phyloP scores from a whole-genome alignment of 345 rosid species.

The Aethionema arabicum region DNA sequence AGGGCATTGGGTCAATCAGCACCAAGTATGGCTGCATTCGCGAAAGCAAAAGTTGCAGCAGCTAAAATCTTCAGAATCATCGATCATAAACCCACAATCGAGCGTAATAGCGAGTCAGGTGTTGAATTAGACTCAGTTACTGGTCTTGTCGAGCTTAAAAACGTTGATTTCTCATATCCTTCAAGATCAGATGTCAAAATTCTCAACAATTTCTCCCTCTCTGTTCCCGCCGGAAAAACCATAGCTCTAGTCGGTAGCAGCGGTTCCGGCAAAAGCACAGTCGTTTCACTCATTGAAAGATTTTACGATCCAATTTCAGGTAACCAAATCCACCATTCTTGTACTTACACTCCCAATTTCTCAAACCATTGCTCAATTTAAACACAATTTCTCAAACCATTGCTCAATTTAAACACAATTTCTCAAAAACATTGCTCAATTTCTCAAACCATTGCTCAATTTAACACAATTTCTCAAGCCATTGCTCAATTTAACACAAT shows the following conservation, averaged over 20 bases:
- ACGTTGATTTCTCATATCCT: slow-evolving; percentile 84
- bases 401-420: too few relatives aligned
- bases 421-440: too few relatives aligned
- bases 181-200: slow-evolving; percentile 81
- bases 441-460: too few relatives aligned
- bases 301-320: slow-evolving; percentile 93
- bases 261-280: slow-evolving; percentile 97
- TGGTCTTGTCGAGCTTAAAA: slow-evolving; percentile 76
- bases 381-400: too few relatives aligned
- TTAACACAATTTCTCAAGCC: too few relatives aligned
- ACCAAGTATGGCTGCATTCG: slow-evolving; percentile 91
- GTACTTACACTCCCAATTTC: too few relatives aligned
- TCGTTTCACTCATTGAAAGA: slow-evolving; percentile 91
- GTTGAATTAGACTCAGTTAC: slow-evolving; percentile 65
- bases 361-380: too few relatives aligned
- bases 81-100: slow-evolving; percentile 74
- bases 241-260: slow-evolving; percentile 98
- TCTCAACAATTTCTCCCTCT: slow-evolving; percentile 72
- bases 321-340: too few relatives aligned
- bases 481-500: too few relatives aligned
- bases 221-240: slow-evolving; percentile 90
- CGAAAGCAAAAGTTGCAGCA: slow-evolving; percentile 91
- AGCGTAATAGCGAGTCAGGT: slow-evolving; percentile 64
- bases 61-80: slow-evolving; percentile 82
- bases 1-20: slow-evolving; percentile 93